Conservation (phyloP, 1,139 yeast genomes). For the Meyerozyma carpophila region DNA sequence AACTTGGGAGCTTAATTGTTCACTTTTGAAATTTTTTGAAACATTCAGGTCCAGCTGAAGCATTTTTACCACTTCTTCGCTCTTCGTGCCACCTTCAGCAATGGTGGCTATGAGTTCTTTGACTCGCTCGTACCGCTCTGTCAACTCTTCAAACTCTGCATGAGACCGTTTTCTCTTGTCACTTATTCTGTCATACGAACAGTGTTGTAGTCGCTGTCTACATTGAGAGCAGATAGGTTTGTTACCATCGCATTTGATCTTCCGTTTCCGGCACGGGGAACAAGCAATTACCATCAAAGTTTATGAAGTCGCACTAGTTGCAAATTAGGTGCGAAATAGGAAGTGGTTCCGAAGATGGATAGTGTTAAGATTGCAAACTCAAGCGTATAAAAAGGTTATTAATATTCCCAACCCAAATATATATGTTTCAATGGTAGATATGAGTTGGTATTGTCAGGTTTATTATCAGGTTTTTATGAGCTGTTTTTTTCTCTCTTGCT, state of each 20-base stretch:
- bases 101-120: background rate
- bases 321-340: no score
- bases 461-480: no score
- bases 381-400: no score
- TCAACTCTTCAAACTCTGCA: conserved; percentile 1
- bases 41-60: background rate
- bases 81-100: conserved; percentile 1
- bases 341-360: no score
- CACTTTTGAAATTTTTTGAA: background rate
- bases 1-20: background rate
- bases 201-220: background rate
- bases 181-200: background rate
- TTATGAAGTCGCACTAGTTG: no score
- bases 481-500: no score
- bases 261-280: conserved; percentile 1
- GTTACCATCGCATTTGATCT: background rate
- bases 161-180: conserved; percentile 2
- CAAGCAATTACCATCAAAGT: background rate
- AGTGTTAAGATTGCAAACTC: no score
- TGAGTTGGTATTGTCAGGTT: no score
- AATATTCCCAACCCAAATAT: no score
- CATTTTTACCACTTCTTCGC: background rate
- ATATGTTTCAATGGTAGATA: no score
- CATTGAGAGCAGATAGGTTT: conserved; percentile 1
- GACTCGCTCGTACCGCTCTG: background rate